These are phyloP conservation scores for Tetrahymena thermophila DNA, from an alignment of 73 alveolate species.

Conservation along the genomic window DNA sequence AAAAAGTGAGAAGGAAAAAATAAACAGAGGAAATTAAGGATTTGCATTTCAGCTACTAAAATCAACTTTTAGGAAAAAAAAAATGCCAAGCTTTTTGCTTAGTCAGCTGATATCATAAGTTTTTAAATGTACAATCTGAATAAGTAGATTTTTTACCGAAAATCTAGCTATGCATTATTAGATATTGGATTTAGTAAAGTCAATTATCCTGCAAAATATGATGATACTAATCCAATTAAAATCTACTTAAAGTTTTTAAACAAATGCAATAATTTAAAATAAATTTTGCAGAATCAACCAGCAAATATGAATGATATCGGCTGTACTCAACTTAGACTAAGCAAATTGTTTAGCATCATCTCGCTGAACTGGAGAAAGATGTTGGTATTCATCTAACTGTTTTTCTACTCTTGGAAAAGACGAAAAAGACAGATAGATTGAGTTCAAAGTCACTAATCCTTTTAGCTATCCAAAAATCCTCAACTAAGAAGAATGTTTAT, in stretches of 20 bases:
- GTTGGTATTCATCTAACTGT: neutral
- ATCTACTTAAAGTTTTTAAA: neutral
- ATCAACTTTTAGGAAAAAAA: neutral
- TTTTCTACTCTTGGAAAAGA: neutral
- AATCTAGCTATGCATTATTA: neutral
- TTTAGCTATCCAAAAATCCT: neutral
- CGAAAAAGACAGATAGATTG: neutral
- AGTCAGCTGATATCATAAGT: neutral
- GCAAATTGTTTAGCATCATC: neutral
- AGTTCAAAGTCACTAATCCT: neutral
- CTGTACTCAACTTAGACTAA: neutral
- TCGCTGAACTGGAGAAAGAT: slow-evolving; percentile 2
- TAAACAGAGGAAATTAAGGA: neutral
- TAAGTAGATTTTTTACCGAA: neutral
- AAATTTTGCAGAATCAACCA: neutral
- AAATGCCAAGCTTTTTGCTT: neutral
- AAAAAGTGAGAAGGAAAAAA: neutral
- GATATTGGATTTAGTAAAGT: neutral
- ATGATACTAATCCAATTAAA: neutral
- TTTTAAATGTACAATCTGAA: neutral
- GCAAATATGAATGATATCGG: neutral
- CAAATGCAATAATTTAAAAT: neutral
- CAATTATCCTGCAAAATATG: neutral
- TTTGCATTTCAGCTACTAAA: neutral
- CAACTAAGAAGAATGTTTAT: neutral